Evolutionary conservation across 331 rosid species (phyloP), one percentile per base, ranked within the genome.

Genomic region (Cydonia oblonga): DNA sequence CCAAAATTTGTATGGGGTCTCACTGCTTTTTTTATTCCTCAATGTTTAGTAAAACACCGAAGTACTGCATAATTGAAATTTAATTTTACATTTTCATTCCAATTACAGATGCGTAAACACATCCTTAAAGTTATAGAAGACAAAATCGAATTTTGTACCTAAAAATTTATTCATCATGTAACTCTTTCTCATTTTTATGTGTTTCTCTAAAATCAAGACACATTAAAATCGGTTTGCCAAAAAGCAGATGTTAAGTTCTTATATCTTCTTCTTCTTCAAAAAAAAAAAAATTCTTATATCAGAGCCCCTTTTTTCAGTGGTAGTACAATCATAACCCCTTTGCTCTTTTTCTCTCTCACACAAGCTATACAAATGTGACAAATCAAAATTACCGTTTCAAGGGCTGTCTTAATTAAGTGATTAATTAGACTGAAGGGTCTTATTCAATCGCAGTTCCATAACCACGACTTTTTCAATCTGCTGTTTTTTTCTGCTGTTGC

Each of bases 301-400:
- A 65, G 81, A 87, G 88, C 96, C 86, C 96, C 87, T 86, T 80
- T 87, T 84, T 82, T 76, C 89, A 88, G 96, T 78, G 32, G 3
- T 19, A 72, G 90, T 88, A 88, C 96, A 82, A 88, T 90, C 79
- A 87, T 88, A 83, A 84, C 78, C 80, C 79, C 56, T 78, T 0
- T 18, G 2, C 56, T 18, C 10, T 2, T 49, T 6, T 7, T 18
- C 22, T 18, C 22, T 51, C 56, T 18, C 22, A 18, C 22, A 18
- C 56, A 49, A 19, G 20, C 56, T 49, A 49, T 49, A 18, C 56
- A 46, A 66, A 42, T 70, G 53, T 74, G 81, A 69, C 88, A 78
- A 75, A 71, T 85, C 86, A 72, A 82, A 76, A 76, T 61, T 76
- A 70, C 49, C 81, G 66, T 64, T 78, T 61, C 33, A 67, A 64